Evolutionary conservation across 1,139 yeast genomes (phyloP), one percentile per base, ranked within the genome.

Genomic region (Geotrichum klebahnii): DNA sequence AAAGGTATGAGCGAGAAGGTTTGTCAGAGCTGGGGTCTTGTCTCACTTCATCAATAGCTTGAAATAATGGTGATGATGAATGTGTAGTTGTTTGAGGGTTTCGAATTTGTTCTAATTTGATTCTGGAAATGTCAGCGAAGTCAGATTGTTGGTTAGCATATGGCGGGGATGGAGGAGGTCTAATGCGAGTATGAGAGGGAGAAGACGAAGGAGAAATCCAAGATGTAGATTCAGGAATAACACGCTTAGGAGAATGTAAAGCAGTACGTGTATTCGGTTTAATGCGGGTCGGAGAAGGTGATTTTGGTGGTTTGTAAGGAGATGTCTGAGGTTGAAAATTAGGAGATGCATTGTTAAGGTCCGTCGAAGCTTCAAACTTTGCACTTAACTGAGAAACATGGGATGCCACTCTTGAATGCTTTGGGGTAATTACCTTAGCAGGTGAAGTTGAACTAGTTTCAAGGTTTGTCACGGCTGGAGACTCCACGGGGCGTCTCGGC

Each of bases 341-440:
- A 5, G 39, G n/a, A 8, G 26, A 17, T 1, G 12, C n/a, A n/a
- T n/a, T n/a, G n/a, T n/a, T n/a, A n/a, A n/a, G n/a, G 12, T 29
- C 29, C 5, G 12, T 22, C n/a, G 41, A 16, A 5, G 46, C 34
- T 33, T 46, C 50, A 35, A 46, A 46, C 22, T 46, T 46, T n/a
- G 50, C 50, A 23, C 50, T 46, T 5, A 46, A 33, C 8, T 14
- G 4, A 1, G 46, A 46, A n/a, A 46, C 50, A 22, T 41, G 50
- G 19, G 50, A 41, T 17, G 37, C 22, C 10, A 41, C 19, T 17
- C 48, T 14, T 26, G 29, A 28, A 3, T 29, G 29, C 10, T 26
- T 32, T 23, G 24, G 37, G 14, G 32, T 14, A 26, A 17, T 10
- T 14, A 28, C 23, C 8, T 17, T 16, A 3, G n/a, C n/a, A n/a